Evolutionary conservation across 768 basidiomycete genomes (phyloP).

Genomic region (Coprinopsis strossmayeri): DNA sequence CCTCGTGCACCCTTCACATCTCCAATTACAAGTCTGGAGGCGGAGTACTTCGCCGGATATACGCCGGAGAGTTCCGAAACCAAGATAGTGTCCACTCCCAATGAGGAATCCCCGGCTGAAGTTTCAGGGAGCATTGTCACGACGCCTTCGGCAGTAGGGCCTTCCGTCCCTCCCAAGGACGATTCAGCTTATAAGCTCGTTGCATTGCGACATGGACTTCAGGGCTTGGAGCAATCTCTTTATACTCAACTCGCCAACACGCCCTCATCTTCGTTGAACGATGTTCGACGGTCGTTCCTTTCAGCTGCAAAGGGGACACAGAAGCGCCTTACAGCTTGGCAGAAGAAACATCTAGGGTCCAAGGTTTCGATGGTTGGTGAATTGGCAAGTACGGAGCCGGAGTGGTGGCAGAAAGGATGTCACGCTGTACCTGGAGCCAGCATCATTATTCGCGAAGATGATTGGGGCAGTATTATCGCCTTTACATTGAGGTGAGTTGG

Average conservation of each 20-base stretch:
- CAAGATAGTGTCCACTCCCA: not conserved
- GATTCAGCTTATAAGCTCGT: conserved; percentile 36
- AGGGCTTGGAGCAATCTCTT: conserved; percentile 50
- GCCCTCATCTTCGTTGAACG: conserved; percentile 43
- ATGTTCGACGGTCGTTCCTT: conserved; percentile 54
- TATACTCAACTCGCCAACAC: conserved; percentile 49
- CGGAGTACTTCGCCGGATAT: not conserved
- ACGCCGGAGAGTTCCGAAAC: not conserved
- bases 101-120: not conserved
- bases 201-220: conserved; percentile 49
- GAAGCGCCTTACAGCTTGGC: conserved; percentile 54
- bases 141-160: conserved; percentile 8
- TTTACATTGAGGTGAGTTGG: conserved; percentile 63
- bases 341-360: conserved; percentile 48
- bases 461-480: conserved; percentile 76
- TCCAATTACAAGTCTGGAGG: not conserved
- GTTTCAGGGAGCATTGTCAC: conserved; percentile 12
- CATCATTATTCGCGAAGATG: conserved; percentile 60
- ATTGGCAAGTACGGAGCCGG: conserved; percentile 39
- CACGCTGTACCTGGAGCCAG: conserved; percentile 64
- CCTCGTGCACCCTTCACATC: not conserved
- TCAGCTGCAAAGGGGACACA: conserved; percentile 45
- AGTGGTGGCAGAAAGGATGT: conserved; percentile 57
- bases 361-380: conserved; percentile 21
- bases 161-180: conserved; percentile 17